These are phyloP conservation scores for Cocos nucifera DNA, from an alignment of 176 grass and related monocot genomes.

Conservation along the genomic window DNA sequence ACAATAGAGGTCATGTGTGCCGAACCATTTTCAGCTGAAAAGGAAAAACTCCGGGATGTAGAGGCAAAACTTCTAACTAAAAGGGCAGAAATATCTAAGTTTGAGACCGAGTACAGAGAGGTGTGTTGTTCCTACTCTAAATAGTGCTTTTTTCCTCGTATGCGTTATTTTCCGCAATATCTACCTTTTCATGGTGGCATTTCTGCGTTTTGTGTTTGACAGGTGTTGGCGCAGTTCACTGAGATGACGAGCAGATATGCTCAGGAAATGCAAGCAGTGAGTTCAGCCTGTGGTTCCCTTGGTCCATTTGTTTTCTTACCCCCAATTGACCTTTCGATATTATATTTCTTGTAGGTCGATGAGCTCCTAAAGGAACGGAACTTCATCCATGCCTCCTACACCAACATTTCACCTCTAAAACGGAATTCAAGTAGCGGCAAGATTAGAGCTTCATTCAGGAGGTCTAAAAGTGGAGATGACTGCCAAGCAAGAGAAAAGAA, in stretches of 20 bases:
- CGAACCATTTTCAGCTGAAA: constrained; percentile 70
- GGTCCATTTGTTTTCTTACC: constrained; percentile 7
- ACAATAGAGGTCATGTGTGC: constrained; percentile 80
- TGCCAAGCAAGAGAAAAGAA: constrained; percentile 47
- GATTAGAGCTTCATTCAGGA: constrained; percentile 40
- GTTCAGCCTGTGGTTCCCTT: constrained; percentile 3
- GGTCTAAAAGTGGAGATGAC: constrained; percentile 34
- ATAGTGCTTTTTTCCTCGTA: neutral
- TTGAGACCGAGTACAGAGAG: constrained; percentile 88
- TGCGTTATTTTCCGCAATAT: neutral
- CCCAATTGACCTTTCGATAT: neutral
- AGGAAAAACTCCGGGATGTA: constrained; percentile 59
- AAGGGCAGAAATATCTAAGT: constrained; percentile 89
- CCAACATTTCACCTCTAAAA: constrained; percentile 53
- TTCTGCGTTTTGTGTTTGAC: constrained; percentile 7
- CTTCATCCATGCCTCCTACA: constrained; percentile 78
- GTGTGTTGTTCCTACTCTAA: constrained; percentile 25
- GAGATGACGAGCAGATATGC: constrained; percentile 96
- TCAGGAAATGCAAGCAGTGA: constrained; percentile 92
- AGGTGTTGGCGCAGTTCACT: constrained; percentile 84
- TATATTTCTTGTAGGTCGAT: constrained; percentile 36
- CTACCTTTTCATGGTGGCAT: neutral
- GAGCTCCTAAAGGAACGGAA: constrained; percentile 79
- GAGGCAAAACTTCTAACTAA: constrained; percentile 87
- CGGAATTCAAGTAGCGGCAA: constrained; percentile 61